phyloP scores from a whole-genome alignment of 768 basidiomycete species.

The Serendipita sp. region DNA sequence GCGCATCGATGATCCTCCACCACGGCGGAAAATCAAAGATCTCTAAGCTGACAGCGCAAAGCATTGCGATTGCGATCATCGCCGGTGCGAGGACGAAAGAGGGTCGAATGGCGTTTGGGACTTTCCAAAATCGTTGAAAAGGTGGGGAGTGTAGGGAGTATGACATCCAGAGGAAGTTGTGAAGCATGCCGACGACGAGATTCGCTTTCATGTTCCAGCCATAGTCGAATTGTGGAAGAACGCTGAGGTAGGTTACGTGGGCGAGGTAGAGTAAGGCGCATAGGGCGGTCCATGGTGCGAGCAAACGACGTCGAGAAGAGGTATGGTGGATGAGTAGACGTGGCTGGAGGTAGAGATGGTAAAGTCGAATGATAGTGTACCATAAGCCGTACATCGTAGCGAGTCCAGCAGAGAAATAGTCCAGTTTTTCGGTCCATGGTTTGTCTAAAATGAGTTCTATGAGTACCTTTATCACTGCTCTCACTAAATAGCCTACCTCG shows the following conservation, averaged over 20 bases:
- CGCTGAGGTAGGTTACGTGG: slow-evolving; percentile 66
- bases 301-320: slow-evolving; percentile 14
- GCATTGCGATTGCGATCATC: slow-evolving; percentile 53
- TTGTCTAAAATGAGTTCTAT: slow-evolving; percentile 37
- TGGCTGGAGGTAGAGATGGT: slow-evolving; percentile 45
- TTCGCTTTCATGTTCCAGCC: slow-evolving; percentile 86
- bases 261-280: slow-evolving; percentile 42
- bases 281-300: slow-evolving; percentile 30
- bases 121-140: slow-evolving; percentile 39
- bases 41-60: slow-evolving; percentile 58
- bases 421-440: slow-evolving; percentile 71
- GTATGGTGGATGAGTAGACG: not conserved
- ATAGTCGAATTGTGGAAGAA: slow-evolving; percentile 77
- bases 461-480: not conserved
- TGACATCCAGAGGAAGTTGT: slow-evolving; percentile 68
- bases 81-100: slow-evolving; percentile 34
- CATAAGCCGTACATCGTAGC: slow-evolving; percentile 74
- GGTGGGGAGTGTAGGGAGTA: slow-evolving; percentile 46
- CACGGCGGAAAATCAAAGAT: slow-evolving; percentile 83
- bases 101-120: slow-evolving; percentile 37
- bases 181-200: slow-evolving; percentile 52
- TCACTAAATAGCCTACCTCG: slow-evolving; percentile 42
- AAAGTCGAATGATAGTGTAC: slow-evolving; percentile 57
- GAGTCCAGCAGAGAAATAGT: slow-evolving; percentile 88
- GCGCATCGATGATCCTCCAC: slow-evolving; percentile 67